These are phyloP conservation scores for Aspergillus tanneri DNA, from an alignment of 2,329 filamentous ascomycete species.

Conservation along the genomic window DNA sequence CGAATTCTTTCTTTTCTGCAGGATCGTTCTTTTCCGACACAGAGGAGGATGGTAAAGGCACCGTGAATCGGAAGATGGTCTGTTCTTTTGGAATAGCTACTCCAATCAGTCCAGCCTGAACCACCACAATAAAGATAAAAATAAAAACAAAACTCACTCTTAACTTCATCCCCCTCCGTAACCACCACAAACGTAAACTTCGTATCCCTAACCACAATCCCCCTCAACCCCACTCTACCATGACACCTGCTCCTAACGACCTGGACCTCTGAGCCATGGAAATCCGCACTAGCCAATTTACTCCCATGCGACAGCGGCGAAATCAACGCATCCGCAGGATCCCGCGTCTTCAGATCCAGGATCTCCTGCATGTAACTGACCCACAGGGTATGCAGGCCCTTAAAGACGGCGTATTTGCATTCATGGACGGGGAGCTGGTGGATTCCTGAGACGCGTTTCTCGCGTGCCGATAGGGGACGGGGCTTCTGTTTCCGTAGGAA, in stretches of 20 bases:
- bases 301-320: conserved; percentile 55
- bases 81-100: conserved; percentile 81
- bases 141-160: conserved; percentile 50
- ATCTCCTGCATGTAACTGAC: conserved; percentile 80
- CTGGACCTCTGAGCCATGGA: conserved; percentile 80
- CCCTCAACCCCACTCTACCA: conserved; percentile 75
- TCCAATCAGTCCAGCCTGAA: not conserved
- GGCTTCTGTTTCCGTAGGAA: conserved; percentile 54
- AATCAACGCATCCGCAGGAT: conserved; percentile 34
- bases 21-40: conserved; percentile 18
- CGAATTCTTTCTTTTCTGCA: conserved; percentile 50
- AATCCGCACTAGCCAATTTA: conserved; percentile 81
- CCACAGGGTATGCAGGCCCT: conserved; percentile 77
- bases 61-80: conserved; percentile 74
- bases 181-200: conserved; percentile 84
- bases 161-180: conserved; percentile 67
- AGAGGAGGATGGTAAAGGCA: conserved; percentile 52
- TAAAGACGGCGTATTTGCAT: conserved; percentile 72
- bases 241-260: conserved; percentile 80
- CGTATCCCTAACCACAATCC: conserved; percentile 86
- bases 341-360: conserved; percentile 57
- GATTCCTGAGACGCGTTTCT: conserved; percentile 71
- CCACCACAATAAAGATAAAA: not conserved
- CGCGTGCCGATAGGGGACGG: conserved; percentile 71
- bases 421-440: conserved; percentile 70